Percentiles rank a stretch among this genome's conserved stretches.
Evolutionary conservation across 2,329 filamentous ascomycete genomes (phyloP).

Genomic region (Anthostomella pinea): DNA sequence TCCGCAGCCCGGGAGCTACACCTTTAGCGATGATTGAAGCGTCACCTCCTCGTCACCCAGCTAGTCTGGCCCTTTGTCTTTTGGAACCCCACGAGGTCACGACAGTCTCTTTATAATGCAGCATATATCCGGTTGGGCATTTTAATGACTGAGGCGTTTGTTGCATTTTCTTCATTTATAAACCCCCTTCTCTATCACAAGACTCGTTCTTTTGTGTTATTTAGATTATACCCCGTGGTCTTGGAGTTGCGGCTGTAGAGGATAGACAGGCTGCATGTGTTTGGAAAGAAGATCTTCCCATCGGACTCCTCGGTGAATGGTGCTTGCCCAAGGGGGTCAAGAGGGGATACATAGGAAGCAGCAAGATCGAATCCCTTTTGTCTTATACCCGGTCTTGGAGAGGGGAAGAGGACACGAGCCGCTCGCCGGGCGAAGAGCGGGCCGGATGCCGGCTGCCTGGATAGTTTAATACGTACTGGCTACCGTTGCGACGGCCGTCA

Average conservation of each 20-base stretch:
- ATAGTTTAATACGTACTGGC: too few relatives aligned
- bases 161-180: slow-evolving; percentile 4
- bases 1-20: slow-evolving; percentile 29
- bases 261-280: slow-evolving; percentile 6
- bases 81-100: slow-evolving; percentile 14
- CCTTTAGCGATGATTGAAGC: slow-evolving; percentile 18
- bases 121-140: slow-evolving; percentile 8
- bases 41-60: slow-evolving; percentile 4
- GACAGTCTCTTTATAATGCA: slow-evolving; percentile 12
- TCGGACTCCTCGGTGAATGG: too few relatives aligned
- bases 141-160: slow-evolving; percentile 6
- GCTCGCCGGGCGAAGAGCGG: too few relatives aligned
- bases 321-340: too few relatives aligned
- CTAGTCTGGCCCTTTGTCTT: slow-evolving; percentile 4
- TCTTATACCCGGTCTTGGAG: too few relatives aligned
- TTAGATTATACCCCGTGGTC: slow-evolving; percentile 16
- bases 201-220: slow-evolving; percentile 6
- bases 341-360: too few relatives aligned
- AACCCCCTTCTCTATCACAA: neutral
- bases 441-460: too few relatives aligned
- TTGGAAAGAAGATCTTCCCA: neutral
- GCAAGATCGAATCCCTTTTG: too few relatives aligned
- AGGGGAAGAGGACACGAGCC: too few relatives aligned
- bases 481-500: too few relatives aligned
- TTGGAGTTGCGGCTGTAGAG: slow-evolving; percentile 1